A percentile compares a stretch with the other conserved stretches of the same genome.
Evolutionary conservation across 768 basidiomycete genomes (phyloP).

Genomic region (Polyporus arcularius): DNA sequence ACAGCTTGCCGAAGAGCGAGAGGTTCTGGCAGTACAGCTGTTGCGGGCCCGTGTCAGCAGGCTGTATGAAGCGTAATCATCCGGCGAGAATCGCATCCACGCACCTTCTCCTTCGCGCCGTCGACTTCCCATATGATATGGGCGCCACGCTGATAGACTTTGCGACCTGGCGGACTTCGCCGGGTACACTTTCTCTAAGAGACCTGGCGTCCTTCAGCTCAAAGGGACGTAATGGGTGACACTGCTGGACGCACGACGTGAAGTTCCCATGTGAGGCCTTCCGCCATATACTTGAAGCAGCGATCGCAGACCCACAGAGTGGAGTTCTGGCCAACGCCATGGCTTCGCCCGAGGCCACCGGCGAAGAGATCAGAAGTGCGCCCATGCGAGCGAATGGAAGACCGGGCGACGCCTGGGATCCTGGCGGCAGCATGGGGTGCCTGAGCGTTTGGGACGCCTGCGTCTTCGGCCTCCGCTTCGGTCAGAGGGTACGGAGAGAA

Average conservation of each 20-base stretch:
- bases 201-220: conserved; percentile 18
- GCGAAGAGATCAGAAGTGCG: conserved; percentile 75
- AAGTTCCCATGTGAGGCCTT: conserved; percentile 68
- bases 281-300: conserved; percentile 97
- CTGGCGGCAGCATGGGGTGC: conserved; percentile 19
- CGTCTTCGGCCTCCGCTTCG: conserved; percentile 65
- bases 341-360: conserved; percentile 56
- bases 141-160: conserved; percentile 88
- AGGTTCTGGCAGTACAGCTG: conserved; percentile 97
- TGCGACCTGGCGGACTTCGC: conserved; percentile 79
- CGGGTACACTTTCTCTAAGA: conserved; percentile 60
- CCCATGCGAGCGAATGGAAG: conserved; percentile 60
- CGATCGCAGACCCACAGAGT: conserved; percentile 84
- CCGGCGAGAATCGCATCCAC: conserved; percentile 16
- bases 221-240: conserved; percentile 1
- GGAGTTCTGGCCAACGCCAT: conserved; percentile 47
- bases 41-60: not conserved
- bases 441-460: conserved; percentile 23
- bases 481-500: conserved; percentile 88
- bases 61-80: conserved; percentile 1
- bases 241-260: conserved; percentile 50
- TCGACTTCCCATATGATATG: conserved; percentile 97
- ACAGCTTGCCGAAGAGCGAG: conserved; percentile 95
- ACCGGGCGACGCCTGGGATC: conserved; percentile 51
- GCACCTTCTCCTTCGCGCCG: conserved; percentile 80